A percentile compares a stretch with the other conserved stretches of the same genome.
These are phyloP conservation scores for Linum lewisii DNA, from an alignment of 345 rosid genomes.

Conservation along the genomic window DNA sequence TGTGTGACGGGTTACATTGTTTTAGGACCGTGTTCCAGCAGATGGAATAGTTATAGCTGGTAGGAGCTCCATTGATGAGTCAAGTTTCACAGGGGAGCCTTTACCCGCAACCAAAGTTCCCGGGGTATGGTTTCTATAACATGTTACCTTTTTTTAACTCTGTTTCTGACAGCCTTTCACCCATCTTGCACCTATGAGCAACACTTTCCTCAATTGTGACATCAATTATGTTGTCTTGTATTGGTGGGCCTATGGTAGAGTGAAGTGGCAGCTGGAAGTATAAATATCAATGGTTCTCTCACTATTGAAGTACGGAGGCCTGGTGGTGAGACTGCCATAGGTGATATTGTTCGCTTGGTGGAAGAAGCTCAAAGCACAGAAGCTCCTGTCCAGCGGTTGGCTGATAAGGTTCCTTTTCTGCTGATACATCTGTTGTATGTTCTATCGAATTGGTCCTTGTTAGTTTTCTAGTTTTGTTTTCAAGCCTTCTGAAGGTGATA, in stretches of 20 bases:
- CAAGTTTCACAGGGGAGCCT: slow-evolving; percentile 97
- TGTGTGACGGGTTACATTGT: slow-evolving; percentile 9
- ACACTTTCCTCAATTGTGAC: background rate
- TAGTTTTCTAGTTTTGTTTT: too few species aligned
- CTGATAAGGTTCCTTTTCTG: slow-evolving; percentile 66
- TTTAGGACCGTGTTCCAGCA: slow-evolving; percentile 86
- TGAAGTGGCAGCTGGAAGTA: slow-evolving; percentile 90
- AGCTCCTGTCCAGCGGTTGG: slow-evolving; percentile 90
- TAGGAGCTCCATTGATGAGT: slow-evolving; percentile 85
- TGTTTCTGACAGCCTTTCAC: slow-evolving; percentile 2
- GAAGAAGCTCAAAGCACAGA: slow-evolving; percentile 97
- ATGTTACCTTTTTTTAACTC: slow-evolving; percentile 1
- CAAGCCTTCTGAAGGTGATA: background rate
- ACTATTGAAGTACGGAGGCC: slow-evolving; percentile 85
- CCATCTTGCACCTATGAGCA: slow-evolving; percentile 4
- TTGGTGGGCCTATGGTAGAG: slow-evolving; percentile 39
- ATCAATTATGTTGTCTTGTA: slow-evolving; percentile 9
- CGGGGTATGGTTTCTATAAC: slow-evolving; percentile 48
- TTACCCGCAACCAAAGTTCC: slow-evolving; percentile 81
- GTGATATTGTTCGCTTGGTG: slow-evolving; percentile 82
- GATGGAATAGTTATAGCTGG: slow-evolving; percentile 93
- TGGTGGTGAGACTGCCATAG: slow-evolving; percentile 95
- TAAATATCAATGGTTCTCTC: slow-evolving; percentile 90
- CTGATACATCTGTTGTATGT: background rate
- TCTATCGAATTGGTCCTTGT: background rate